Evolutionary conservation across 169 alveolate species (phyloP).

Genomic region (Amoebophrya sp.): DNA sequence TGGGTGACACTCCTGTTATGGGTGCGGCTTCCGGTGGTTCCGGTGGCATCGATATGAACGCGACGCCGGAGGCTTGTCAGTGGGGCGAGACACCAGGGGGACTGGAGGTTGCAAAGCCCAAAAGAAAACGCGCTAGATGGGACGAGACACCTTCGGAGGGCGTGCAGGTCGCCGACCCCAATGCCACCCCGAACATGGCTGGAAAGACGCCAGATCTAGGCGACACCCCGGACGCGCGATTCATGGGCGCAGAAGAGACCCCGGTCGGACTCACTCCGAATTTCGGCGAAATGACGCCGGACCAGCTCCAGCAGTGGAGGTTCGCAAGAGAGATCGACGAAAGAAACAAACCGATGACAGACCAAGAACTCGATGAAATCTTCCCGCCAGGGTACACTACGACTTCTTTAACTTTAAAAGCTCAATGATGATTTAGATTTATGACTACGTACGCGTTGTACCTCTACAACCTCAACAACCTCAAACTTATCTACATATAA

Average conservation of each 20-base stretch:
- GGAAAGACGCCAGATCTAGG: no score
- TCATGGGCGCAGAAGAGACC: not conserved
- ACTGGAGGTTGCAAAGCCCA: not conserved
- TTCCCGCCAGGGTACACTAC: slow-evolving; percentile 57
- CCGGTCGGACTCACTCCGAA: slow-evolving; percentile 43
- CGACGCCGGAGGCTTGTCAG: not conserved
- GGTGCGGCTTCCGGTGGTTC: not conserved
- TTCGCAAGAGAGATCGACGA: slow-evolving; percentile 56
- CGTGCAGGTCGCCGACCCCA: slow-evolving; percentile 27
- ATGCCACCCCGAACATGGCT: slow-evolving; percentile 37
- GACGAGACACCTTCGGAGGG: slow-evolving; percentile 22
- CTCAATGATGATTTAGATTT: no score
- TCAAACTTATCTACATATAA: no score
- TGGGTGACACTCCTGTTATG: not conserved
- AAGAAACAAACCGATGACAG: slow-evolving; percentile 71
- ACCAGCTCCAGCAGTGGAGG: slow-evolving; percentile 42
- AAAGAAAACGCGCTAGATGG: slow-evolving; percentile 48
- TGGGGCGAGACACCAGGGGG: not conserved
- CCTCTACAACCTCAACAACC: no score
- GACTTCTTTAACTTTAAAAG: no score
- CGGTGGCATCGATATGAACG: slow-evolving; percentile 29
- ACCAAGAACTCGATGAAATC: slow-evolving; percentile 68
- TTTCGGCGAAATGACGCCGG: slow-evolving; percentile 44
- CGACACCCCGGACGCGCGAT: not conserved
- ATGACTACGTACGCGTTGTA: no score